Conservation (phyloP, 139 green algal genomes). For the Spirogloea muscicola region DNA sequence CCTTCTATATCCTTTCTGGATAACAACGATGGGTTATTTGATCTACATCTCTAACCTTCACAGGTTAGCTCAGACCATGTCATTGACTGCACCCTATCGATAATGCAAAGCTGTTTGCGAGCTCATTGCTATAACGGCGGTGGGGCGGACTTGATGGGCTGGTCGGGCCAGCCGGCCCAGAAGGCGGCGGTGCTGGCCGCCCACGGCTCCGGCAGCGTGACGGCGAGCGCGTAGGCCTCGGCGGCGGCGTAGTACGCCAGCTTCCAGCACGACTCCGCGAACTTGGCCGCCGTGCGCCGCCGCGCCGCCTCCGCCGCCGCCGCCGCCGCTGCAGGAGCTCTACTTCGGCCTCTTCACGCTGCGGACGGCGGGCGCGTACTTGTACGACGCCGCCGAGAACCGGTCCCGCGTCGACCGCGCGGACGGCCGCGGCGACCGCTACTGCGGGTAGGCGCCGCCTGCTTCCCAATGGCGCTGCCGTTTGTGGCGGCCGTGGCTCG, state of each 20-base stretch:
- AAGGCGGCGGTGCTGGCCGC: conserved; percentile 19
- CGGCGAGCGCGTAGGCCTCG: conserved; percentile 1
- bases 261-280: conserved; percentile 26
- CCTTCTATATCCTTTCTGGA: background rate
- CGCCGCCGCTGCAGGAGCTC: no score
- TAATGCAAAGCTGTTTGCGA: background rate
- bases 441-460: no score
- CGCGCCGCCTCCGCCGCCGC: no score
- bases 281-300: no score
- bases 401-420: no score
- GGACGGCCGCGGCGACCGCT: no score
- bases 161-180: conserved; percentile 23
- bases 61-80: background rate
- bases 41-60: background rate
- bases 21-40: background rate
- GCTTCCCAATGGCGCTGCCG: no score
- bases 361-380: no score
- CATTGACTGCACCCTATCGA: background rate
- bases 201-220: conserved; percentile 18
- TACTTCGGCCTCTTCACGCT: no score
- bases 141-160: conserved; percentile 12
- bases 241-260: conserved; percentile 2
- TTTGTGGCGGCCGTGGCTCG: no score
- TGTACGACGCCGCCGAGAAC: no score
- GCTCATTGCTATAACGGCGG: background rate